Conservation (phyloP, 352 stramenopile species). For the Globisporangium uncinulatum region DNA sequence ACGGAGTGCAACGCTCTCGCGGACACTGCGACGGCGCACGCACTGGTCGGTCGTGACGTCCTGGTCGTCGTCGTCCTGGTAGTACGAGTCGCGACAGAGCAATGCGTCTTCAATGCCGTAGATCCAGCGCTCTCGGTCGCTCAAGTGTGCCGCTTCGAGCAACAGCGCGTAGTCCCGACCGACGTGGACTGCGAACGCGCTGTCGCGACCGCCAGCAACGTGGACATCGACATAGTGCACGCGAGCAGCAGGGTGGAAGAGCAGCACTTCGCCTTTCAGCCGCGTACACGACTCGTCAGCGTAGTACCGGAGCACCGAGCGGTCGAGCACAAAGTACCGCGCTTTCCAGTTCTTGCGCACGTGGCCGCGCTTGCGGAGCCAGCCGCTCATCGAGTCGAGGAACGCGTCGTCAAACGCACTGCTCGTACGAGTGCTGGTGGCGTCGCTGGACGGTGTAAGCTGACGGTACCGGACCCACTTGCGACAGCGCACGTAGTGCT, state of each 20-base stretch:
- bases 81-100: slow-evolving; percentile 68
- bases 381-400: slow-evolving; percentile 66
- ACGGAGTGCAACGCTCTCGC: slow-evolving; percentile 48
- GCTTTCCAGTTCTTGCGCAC: slow-evolving; percentile 77
- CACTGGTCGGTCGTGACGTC: slow-evolving; percentile 4
- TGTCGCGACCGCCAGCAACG: slow-evolving; percentile 39
- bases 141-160: slow-evolving; percentile 46
- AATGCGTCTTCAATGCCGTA: slow-evolving; percentile 75
- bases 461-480: slow-evolving; percentile 65
- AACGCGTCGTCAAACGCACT: slow-evolving; percentile 65
- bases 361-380: slow-evolving; percentile 62
- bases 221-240: slow-evolving; percentile 72
- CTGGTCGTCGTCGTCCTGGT: slow-evolving; percentile 15
- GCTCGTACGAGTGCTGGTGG: not conserved
- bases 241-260: slow-evolving; percentile 61
- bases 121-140: slow-evolving; percentile 73
- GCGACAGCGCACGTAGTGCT: slow-evolving; percentile 44
- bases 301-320: slow-evolving; percentile 66
- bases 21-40: slow-evolving; percentile 30
- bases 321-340: slow-evolving; percentile 69
- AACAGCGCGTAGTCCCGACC: slow-evolving; percentile 53
- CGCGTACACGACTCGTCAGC: slow-evolving; percentile 38
- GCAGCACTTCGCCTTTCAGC: slow-evolving; percentile 69
- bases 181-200: slow-evolving; percentile 59
- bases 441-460: slow-evolving; percentile 8